Evolutionary conservation across 2,329 filamentous ascomycete genomes (phyloP).

Genomic region (Myriosclerotinia curreyana): DNA sequence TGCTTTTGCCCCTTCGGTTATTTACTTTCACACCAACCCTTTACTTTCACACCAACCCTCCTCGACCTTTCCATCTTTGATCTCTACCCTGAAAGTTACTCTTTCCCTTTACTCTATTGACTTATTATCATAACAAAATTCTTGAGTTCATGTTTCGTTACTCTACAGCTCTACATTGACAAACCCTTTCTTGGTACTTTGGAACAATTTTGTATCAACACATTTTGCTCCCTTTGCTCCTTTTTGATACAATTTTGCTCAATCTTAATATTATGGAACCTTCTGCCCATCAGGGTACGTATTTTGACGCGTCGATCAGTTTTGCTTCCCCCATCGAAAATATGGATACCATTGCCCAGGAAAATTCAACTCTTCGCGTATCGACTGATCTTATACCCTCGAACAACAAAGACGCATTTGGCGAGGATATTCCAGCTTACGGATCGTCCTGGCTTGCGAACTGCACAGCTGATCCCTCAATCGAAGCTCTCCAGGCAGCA

Average conservation of each 20-base stretch:
- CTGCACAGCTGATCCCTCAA: background rate
- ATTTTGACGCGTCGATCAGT: slow-evolving; percentile 27
- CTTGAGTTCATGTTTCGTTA: background rate
- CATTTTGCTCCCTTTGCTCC: slow-evolving; percentile 31
- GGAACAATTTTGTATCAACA: slow-evolving; percentile 38
- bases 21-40: background rate
- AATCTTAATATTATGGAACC: slow-evolving; percentile 32
- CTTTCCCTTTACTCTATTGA: background rate
- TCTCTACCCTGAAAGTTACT: background rate
- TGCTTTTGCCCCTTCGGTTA: background rate
- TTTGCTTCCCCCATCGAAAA: slow-evolving; percentile 33
- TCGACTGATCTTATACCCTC: slow-evolving; percentile 36
- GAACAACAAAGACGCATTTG: background rate
- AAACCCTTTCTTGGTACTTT: slow-evolving; percentile 38
- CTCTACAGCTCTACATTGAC: slow-evolving; percentile 17
- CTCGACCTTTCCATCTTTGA: slow-evolving; percentile 6
- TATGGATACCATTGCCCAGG: background rate
- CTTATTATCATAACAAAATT: background rate
- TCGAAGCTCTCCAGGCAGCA: background rate
- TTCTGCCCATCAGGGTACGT: slow-evolving; percentile 22
- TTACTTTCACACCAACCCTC: background rate
- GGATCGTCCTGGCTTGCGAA: background rate
- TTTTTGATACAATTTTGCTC: slow-evolving; percentile 18
- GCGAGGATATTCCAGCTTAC: background rate
- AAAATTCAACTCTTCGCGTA: background rate